A percentile compares a stretch with the other conserved stretches of the same genome.
These are phyloP conservation scores for Uncinocarpus reesii DNA, from an alignment of 2,329 filamentous ascomycete species.

Conservation along the genomic window DNA sequence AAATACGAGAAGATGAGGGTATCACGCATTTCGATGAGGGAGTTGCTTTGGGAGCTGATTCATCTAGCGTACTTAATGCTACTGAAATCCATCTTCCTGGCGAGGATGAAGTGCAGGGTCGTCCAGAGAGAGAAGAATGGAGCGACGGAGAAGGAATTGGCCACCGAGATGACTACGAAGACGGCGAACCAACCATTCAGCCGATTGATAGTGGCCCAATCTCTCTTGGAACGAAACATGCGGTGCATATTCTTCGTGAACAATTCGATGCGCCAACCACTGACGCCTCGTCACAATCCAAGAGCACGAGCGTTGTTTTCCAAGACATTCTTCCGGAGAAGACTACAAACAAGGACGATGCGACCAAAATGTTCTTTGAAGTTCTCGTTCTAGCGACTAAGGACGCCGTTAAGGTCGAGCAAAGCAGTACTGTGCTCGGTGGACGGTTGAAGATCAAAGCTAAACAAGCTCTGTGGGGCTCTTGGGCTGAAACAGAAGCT, in stretches of 20 bases:
- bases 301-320: slow-evolving; percentile 70
- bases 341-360: slow-evolving; percentile 73
- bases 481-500: slow-evolving; percentile 70
- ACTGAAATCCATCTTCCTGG: slow-evolving; percentile 58
- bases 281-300: slow-evolving; percentile 59
- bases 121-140: slow-evolving; percentile 27
- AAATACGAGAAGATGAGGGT: slow-evolving; percentile 57
- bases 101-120: slow-evolving; percentile 39
- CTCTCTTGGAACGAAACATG: slow-evolving; percentile 84
- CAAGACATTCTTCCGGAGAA: slow-evolving; percentile 80
- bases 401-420: slow-evolving; percentile 94
- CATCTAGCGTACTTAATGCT: slow-evolving; percentile 30
- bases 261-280: slow-evolving; percentile 59
- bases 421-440: slow-evolving; percentile 61
- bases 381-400: slow-evolving; percentile 92
- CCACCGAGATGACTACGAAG: slow-evolving; percentile 59
- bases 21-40: slow-evolving; percentile 40
- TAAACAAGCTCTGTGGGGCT: slow-evolving; percentile 93
- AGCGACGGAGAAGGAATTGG: slow-evolving; percentile 40
- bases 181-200: slow-evolving; percentile 64
- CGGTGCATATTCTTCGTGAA: slow-evolving; percentile 86
- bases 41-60: slow-evolving; percentile 42
- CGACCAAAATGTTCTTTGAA: slow-evolving; percentile 99
- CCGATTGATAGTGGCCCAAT: slow-evolving; percentile 77
- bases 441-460: slow-evolving; percentile 72